Conservation (phyloP, 1,284 basidiomycete species). For the Ganoderma meredithae region DNA sequence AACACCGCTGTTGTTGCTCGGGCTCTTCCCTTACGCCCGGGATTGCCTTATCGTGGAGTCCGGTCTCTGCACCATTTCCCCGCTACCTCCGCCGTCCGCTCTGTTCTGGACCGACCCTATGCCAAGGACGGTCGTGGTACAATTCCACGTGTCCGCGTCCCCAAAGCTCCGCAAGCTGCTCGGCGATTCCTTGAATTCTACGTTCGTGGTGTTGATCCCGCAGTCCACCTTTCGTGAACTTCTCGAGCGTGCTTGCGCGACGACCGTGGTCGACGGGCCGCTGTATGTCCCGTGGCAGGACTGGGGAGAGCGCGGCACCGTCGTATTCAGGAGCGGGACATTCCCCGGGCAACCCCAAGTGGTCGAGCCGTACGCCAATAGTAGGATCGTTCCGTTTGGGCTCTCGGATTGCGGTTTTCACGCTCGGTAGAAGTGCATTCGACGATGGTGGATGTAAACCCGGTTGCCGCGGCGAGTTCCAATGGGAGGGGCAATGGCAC, state of each 20-base stretch:
- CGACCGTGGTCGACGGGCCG: neutral
- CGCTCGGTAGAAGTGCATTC: neutral
- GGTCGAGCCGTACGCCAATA: neutral
- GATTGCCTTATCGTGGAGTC: neutral
- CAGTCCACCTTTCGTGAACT: neutral
- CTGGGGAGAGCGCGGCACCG: neutral
- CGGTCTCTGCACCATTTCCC: neutral
- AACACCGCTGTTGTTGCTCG: neutral
- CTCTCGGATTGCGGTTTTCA: neutral
- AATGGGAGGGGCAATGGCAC: too few species aligned
- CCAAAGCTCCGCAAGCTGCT: neutral
- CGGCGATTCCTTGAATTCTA: neutral
- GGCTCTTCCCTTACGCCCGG: neutral
- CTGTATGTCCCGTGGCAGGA: neutral
- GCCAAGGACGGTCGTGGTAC: neutral
- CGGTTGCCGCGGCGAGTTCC: neutral
- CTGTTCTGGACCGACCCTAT: neutral
- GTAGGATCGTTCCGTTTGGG: neutral
- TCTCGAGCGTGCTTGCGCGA: neutral
- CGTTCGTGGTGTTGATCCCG: neutral
- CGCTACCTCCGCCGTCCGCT: too few species aligned
- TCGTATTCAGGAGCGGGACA: neutral
- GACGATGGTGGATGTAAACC: neutral
- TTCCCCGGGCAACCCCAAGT: neutral
- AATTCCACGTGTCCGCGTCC: neutral